Evolutionary conservation across 306 rosid genomes (phyloP).

Genomic region (Inga oerstediana): DNA sequence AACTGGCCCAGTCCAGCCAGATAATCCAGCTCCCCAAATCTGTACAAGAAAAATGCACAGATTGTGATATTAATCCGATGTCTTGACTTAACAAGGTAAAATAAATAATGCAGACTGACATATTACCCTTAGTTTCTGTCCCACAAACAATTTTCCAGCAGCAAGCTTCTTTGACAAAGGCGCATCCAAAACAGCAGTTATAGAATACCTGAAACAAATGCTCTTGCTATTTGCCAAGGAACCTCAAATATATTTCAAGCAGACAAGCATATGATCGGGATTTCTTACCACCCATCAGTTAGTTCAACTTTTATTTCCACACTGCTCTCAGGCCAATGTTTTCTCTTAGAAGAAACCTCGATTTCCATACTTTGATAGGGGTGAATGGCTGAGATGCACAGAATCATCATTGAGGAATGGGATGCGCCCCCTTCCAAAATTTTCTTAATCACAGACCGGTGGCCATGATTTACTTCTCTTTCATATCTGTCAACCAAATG

Average conservation of each 20-base stretch:
- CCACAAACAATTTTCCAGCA: slow-evolving; percentile 76
- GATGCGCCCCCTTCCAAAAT: slow-evolving; percentile 89
- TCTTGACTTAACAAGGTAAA: slow-evolving; percentile 21
- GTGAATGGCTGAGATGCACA: slow-evolving; percentile 79
- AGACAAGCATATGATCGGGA: slow-evolving; percentile 1
- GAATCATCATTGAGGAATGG: slow-evolving; percentile 72
- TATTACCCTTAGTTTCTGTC: slow-evolving; percentile 88
- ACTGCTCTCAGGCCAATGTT: slow-evolving; percentile 37
- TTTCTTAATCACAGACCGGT: slow-evolving; percentile 84
- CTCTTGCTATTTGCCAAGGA: slow-evolving; percentile 34
- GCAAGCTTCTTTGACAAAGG: slow-evolving; percentile 70
- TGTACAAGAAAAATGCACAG: slow-evolving; percentile 37
- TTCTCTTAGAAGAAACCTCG: slow-evolving; percentile 31
- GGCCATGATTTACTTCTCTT: slow-evolving; percentile 89
- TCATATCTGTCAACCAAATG: slow-evolving; percentile 62
- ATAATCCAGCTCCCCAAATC: slow-evolving; percentile 90
- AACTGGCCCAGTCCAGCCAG: slow-evolving; percentile 82
- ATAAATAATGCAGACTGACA: slow-evolving; percentile 7
- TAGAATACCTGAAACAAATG: slow-evolving; percentile 69
- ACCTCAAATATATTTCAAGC: slow-evolving; percentile 30
- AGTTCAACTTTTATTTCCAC: slow-evolving; percentile 61
- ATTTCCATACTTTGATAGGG: slow-evolving; percentile 43
- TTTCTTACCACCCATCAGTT: slow-evolving; percentile 77
- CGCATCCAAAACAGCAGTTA: slow-evolving; percentile 73
- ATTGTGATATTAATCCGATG: slow-evolving; percentile 22